Conservation (phyloP, 257 asterid genomes). For the Forsythia viridissima region DNA sequence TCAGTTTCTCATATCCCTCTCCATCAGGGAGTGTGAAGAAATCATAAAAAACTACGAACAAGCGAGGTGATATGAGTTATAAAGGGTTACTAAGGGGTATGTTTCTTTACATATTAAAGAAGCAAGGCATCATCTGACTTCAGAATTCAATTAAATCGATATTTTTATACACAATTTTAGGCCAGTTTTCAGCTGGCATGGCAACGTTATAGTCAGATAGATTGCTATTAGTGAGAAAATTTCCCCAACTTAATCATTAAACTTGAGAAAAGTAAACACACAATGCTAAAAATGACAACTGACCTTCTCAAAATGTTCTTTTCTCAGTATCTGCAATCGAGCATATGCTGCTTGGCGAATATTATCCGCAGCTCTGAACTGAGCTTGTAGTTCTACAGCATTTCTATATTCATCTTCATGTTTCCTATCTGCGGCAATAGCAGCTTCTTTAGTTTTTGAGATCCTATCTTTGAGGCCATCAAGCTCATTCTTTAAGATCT, state of each 20-base stretch:
- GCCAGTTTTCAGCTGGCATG: background rate
- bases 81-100: background rate
- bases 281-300: slow-evolving; percentile 11
- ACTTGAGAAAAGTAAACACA: slow-evolving; percentile 5
- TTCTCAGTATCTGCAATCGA: slow-evolving; percentile 60
- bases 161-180: background rate
- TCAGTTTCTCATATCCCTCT: background rate
- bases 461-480: slow-evolving; percentile 51
- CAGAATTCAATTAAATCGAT: background rate
- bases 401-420: slow-evolving; percentile 59
- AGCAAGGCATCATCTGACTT: background rate
- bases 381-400: slow-evolving; percentile 66
- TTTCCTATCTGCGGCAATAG: slow-evolving; percentile 53
- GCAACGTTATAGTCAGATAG: background rate
- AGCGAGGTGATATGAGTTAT: background rate
- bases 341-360: slow-evolving; percentile 80
- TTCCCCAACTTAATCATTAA: background rate
- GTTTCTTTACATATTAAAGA: background rate
- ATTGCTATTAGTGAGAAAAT: background rate
- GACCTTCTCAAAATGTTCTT: slow-evolving; percentile 71
- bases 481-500: slow-evolving; percentile 79
- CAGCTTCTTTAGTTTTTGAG: slow-evolving; percentile 61
- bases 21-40: background rate
- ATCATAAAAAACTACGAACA: background rate
- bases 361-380: slow-evolving; percentile 71